Evolutionary conservation across 2,329 filamentous ascomycete genomes (phyloP).

Genomic region (Calonectria leucothoes): DNA sequence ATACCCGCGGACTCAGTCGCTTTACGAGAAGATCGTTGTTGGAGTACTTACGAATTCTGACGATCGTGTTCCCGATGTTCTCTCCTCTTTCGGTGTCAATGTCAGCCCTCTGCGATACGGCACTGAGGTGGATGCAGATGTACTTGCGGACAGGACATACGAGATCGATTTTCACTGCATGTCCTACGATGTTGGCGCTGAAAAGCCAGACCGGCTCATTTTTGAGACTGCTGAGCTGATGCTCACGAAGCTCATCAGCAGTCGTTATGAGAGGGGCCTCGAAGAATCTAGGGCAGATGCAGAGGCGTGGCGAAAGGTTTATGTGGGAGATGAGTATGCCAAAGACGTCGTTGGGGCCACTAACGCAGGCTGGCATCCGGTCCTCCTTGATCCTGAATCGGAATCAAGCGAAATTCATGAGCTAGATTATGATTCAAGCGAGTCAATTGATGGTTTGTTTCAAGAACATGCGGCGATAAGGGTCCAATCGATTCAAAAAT

Average conservation of each 20-base stretch:
- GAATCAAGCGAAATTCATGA: slow-evolving; percentile 7
- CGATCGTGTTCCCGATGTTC: slow-evolving; percentile 35
- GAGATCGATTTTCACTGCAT: slow-evolving; percentile 48
- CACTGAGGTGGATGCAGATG: rapidly evolving
- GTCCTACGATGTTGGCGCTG: slow-evolving; percentile 71
- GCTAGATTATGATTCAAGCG: slow-evolving; percentile 4
- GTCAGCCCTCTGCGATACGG: slow-evolving; percentile 33
- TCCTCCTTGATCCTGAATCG: slow-evolving; percentile 27
- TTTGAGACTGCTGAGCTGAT: slow-evolving; percentile 65
- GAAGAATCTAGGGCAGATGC: neutral
- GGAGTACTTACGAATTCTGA: slow-evolving; percentile 37
- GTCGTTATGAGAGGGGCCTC: neutral
- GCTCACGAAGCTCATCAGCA: slow-evolving; percentile 32
- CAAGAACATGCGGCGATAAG: neutral
- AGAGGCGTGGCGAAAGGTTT: slow-evolving; percentile 23
- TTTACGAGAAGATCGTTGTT: slow-evolving; percentile 27
- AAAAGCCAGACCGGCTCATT: slow-evolving; percentile 68
- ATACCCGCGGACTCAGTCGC: neutral
- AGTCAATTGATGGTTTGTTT: slow-evolving; percentile 20
- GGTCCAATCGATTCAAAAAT: slow-evolving; percentile 19
- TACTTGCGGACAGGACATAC: neutral
- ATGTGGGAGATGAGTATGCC: slow-evolving; percentile 32
- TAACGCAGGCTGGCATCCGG: slow-evolving; percentile 27
- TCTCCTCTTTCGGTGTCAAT: slow-evolving; percentile 24
- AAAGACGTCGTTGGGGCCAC: slow-evolving; percentile 33